Evolutionary conservation across 2,329 filamentous ascomycete species (phyloP).

Genomic region (Penicillium sp.): DNA sequence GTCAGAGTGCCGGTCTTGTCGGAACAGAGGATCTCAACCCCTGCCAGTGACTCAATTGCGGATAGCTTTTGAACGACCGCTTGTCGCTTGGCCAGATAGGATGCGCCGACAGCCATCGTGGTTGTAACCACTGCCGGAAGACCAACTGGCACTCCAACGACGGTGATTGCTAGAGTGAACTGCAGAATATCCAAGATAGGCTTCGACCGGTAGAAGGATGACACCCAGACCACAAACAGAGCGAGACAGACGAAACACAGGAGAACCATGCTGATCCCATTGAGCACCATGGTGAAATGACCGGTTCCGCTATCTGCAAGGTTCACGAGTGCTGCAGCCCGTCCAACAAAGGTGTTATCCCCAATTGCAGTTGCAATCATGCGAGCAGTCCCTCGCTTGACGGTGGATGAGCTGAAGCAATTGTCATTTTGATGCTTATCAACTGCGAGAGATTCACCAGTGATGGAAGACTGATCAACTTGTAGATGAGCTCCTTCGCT

Average conservation of each 20-base stretch:
- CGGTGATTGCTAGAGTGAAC: constrained; percentile 86
- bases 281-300: constrained; percentile 90
- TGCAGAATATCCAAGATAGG: constrained; percentile 75
- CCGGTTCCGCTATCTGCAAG: constrained; percentile 73
- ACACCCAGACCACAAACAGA: constrained; percentile 80
- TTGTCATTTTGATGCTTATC: constrained; percentile 83
- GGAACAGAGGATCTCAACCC: constrained; percentile 91
- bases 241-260: constrained; percentile 80
- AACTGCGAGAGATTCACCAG: constrained; percentile 87
- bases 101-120: constrained; percentile 91
- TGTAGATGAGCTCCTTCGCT: constrained; percentile 84
- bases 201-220: constrained; percentile 86
- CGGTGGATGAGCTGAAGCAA: constrained; percentile 82
- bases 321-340: constrained; percentile 82
- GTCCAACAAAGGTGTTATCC: constrained; percentile 88
- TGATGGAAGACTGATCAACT: constrained; percentile 90
- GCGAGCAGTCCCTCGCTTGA: constrained; percentile 88
- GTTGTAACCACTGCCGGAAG: constrained; percentile 91
- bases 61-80: constrained; percentile 92
- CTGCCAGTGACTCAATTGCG: constrained; percentile 87
- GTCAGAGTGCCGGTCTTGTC: constrained; percentile 94
- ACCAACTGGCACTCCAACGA: constrained; percentile 90
- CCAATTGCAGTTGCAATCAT: constrained; percentile 81
- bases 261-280: constrained; percentile 80
- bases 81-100: constrained; percentile 88